A percentile compares a stretch with the other conserved stretches of the same genome.
These are phyloP conservation scores for Astragalus membranaceus DNA, from an alignment of 306 rosid genomes.

Conservation along the genomic window DNA sequence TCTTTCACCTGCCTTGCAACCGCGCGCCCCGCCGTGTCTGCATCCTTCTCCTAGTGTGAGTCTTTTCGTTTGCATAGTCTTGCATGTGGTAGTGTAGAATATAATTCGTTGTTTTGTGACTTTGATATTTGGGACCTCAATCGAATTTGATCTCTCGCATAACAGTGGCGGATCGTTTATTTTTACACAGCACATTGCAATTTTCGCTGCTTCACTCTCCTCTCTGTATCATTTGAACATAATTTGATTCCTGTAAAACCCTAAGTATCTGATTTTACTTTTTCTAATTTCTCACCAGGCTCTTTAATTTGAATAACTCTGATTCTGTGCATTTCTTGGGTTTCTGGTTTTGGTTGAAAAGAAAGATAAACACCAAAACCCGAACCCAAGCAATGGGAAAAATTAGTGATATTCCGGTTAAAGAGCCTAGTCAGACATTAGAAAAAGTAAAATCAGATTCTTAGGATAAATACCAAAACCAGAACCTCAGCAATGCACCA, in stretches of 20 bases:
- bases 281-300: constrained; percentile 46
- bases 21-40: not conserved
- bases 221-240: constrained; percentile 81
- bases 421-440: too few species aligned
- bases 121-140: not conserved
- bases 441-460: too few species aligned
- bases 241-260: not conserved
- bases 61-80: not conserved
- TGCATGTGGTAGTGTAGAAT: not conserved
- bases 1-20: not conserved
- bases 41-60: not conserved
- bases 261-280: not conserved
- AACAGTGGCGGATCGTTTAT: too few species aligned
- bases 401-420: too few species aligned
- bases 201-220: constrained; percentile 56
- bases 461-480: too few species aligned
- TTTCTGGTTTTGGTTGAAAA: constrained; percentile 72
- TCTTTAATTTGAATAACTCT: constrained; percentile 21
- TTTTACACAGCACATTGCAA: too few species aligned
- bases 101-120: not conserved
- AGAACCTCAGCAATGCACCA: too few species aligned
- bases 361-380: too few species aligned
- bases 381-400: too few species aligned
- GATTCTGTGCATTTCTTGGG: constrained; percentile 67
- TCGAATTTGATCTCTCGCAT: not conserved